Base-by-base conservation (phyloP, 2,329 filamentous ascomycete genomes). In the Trichoderma koningiopsis region DNA sequence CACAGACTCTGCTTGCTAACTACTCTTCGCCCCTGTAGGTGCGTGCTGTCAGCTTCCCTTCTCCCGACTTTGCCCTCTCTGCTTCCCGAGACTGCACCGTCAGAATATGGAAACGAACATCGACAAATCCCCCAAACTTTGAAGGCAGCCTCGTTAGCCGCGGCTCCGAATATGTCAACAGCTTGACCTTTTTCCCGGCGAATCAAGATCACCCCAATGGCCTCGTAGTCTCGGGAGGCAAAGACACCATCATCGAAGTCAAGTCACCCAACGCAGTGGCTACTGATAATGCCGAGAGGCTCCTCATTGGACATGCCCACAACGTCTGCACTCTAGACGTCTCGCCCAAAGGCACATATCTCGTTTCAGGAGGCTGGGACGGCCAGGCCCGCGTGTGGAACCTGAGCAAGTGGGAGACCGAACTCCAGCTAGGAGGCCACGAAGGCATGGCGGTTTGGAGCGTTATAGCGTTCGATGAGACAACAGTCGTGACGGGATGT, bases 281-380 rank as follows among this genome's bases (percentile, higher is more conserved):
- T 1, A 86, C 90, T 37, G 91, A 94, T 73, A 91, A 95, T 80
- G 92, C 95, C 10, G 92, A 97, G 73, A 91, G 92, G 27, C 85
- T 98, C 71, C 86, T 99, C 11, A 83, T 97, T 62, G 95, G 96
- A 14, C 96, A 99, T 78, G 86, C 88, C 24, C 88, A 92, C 78
- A 98, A 98, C 75, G 89, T 99, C 57, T 97, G 95, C 78, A 87
- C 94, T 10, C 82, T 99, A 56, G 93, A 97, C 75, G 90, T 93
- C 19, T 91, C 90, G 62, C 87, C 91, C 0, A 87, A 89, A 70
- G 91, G 90, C 2, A 87, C 83, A 57, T 92, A 89, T 78, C 85
- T 98, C 52, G 90, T 97, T 58, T 98, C 95, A 73, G 96, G 95
- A 37, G 92, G 94, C 75, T 99, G 96, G 96, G 96, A 99, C 79